These are phyloP conservation scores for Bothriochloa decipiens DNA, from an alignment of 176 grass and related monocot species.

Conservation along the genomic window DNA sequence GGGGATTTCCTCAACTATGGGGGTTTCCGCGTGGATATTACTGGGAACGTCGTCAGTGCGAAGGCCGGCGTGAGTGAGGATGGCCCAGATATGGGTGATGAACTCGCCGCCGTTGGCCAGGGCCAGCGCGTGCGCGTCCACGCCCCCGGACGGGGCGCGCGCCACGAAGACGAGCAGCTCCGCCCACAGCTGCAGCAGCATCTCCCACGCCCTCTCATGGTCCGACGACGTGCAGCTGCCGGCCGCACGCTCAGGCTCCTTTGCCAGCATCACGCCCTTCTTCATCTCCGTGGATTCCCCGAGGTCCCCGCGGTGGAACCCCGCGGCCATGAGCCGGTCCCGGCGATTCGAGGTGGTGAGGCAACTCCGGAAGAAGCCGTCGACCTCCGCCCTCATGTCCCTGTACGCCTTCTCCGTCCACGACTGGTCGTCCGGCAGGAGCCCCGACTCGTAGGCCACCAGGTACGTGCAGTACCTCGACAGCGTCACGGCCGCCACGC, in stretches of 20 bases:
- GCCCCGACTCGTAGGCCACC: conserved; percentile 12
- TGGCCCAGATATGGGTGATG: conserved; percentile 36
- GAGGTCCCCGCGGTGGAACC: neutral
- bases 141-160: neutral
- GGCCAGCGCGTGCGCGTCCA: neutral
- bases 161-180: conserved; percentile 25
- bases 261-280: conserved; percentile 10
- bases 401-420: conserved; percentile 14
- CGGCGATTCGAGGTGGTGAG: neutral
- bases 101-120: conserved; percentile 30
- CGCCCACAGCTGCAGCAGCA: conserved; percentile 11
- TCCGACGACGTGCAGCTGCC: neutral
- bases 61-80: conserved; percentile 30
- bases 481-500: conserved; percentile 9
- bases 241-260: neutral
- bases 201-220: conserved; percentile 26
- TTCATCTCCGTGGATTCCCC: too few relatives aligned
- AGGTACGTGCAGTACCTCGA: conserved; percentile 42
- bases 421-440: conserved; percentile 16
- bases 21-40: too few relatives aligned
- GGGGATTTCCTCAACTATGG: too few relatives aligned
- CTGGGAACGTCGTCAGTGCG: too few relatives aligned
- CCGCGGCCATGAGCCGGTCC: neutral
- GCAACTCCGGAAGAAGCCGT: conserved; percentile 1
- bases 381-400: neutral